These are phyloP conservation scores for Bullera alba DNA, from an alignment of 768 basidiomycete species.

Conservation along the genomic window DNA sequence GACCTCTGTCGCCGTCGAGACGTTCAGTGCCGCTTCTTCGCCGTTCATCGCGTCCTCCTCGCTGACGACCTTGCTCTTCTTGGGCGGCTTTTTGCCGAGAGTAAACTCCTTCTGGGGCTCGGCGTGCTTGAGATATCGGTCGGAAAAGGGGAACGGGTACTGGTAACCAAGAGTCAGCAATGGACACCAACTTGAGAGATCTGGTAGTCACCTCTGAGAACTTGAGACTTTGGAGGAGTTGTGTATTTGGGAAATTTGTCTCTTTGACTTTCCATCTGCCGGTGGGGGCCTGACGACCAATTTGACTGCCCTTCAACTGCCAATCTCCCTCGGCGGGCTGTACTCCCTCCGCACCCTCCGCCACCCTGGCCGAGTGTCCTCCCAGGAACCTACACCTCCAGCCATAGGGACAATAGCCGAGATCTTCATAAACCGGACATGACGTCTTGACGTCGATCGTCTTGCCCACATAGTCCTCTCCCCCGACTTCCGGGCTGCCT, in stretches of 20 bases:
- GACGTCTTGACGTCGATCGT: conserved; percentile 26
- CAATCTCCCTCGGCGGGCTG: conserved; percentile 9
- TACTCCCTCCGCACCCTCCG: conserved; percentile 44
- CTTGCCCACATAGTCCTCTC: conserved; percentile 22
- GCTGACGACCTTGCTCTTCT: background rate
- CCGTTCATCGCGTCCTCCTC: conserved; percentile 10
- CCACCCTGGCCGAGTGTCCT: conserved; percentile 61
- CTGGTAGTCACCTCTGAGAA: conserved; percentile 57
- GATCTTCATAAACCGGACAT: conserved; percentile 64
- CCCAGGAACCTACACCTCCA: conserved; percentile 87
- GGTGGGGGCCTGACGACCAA: conserved; percentile 28
- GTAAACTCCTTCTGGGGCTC: conserved; percentile 33
- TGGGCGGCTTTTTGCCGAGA: conserved; percentile 1
- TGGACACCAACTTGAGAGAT: background rate
- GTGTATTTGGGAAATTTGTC: conserved; percentile 60
- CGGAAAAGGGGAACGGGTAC: conserved; percentile 29
- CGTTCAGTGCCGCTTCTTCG: conserved; percentile 29
- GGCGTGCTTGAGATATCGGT: conserved; percentile 22
- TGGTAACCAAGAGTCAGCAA: background rate
- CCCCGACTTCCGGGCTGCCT: conserved; percentile 12
- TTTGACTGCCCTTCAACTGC: conserved; percentile 42
- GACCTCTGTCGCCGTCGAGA: background rate
- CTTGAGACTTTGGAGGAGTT: conserved; percentile 58
- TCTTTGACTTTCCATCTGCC: conserved; percentile 52
- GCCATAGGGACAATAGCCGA: conserved; percentile 73